Base-by-base conservation (phyloP, 257 asterid species). In the Eucommia ulmoides region DNA sequence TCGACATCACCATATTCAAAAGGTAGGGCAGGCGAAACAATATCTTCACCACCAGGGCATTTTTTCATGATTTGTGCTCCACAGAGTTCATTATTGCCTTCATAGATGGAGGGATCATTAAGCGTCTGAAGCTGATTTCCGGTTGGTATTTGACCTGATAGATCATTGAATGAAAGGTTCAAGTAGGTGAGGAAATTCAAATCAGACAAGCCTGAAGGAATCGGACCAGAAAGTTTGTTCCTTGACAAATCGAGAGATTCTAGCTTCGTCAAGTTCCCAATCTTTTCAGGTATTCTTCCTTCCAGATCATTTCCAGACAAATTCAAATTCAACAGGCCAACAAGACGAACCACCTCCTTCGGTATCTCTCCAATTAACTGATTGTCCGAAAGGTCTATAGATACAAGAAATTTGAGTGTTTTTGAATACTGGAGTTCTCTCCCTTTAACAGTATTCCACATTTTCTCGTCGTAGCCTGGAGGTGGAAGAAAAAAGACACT, bases 61-160 rank as follows among this genome's bases (percentile, higher is more conserved):
- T 12, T 29, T 12, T 29, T 29, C 12, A 29, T 5, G 38, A 29
- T 12, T 29, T 65, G 74, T 54, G 1, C 22, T 7, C 74, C 78
- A 41, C 78, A 63, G 2, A 71, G 65, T 12, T 22, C 61, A 23
- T 0, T 23, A 47, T 71, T 71, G 20, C 71, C 71, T 22, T 51
- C 55, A 18, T 58, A 71, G 33, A 66, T 52, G 3, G 69, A 59
- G 24, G 63, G 63, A 63, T 72, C 78, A 46, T 29, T 23, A 23
- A 68, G 52, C 17, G 68, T 59, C 12, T 41, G 53, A 18, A 71
- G 41, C 65, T 66, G 71, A 24, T 67, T 55, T 3, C 63, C 61
- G 1, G 57, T 63, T 11, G 74, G 78, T 54, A 71, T 66, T 64
- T 11, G 54, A n/a, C 71, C 78, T 0, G 78, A 58, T 49, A 71